Percentiles rank a stretch among this genome's conserved stretches.
phyloP scores from a whole-genome alignment of 208 protist genomes.

The Trypanosoma rangeli region DNA sequence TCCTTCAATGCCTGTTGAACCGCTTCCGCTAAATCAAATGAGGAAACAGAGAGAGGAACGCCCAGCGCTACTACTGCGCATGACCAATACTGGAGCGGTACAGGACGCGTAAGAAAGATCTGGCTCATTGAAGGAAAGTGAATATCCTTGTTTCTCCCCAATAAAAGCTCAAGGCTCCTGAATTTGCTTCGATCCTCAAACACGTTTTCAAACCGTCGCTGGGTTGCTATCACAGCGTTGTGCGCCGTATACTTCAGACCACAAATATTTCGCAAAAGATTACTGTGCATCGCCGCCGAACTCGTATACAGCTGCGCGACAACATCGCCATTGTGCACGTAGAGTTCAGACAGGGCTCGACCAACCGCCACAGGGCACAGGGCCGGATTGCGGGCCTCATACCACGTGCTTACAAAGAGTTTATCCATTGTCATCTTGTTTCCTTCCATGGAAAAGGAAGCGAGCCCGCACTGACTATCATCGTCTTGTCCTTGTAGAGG shows the following conservation, averaged over 20 bases:
- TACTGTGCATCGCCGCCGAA: constrained; percentile 92
- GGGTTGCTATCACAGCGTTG: constrained; percentile 86
- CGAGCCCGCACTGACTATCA: constrained; percentile 29
- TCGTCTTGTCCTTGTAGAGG: constrained; percentile 51
- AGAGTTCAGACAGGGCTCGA: constrained; percentile 63
- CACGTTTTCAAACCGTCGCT: constrained; percentile 81
- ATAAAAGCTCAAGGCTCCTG: constrained; percentile 70
- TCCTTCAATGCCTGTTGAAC: constrained; percentile 52
- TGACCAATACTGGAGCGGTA: constrained; percentile 57
- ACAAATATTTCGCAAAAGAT: constrained; percentile 81
- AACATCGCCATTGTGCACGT: constrained; percentile 89
- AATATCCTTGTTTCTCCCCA: constrained; percentile 64
- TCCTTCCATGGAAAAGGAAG: constrained; percentile 39
- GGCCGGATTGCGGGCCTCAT: constrained; percentile 56
- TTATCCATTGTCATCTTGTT: constrained; percentile 44
- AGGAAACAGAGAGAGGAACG: constrained; percentile 32
- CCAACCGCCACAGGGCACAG: constrained; percentile 54
- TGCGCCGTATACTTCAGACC: constrained; percentile 54
- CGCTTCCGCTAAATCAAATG: constrained; percentile 39
- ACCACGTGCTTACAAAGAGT: constrained; percentile 72
- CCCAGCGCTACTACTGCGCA: constrained; percentile 59
- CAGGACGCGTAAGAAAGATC: constrained; percentile 60
- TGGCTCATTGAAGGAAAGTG: constrained; percentile 76
- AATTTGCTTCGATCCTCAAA: constrained; percentile 88
- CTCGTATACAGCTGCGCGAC: constrained; percentile 92